A percentile compares a stretch with the other conserved stretches of the same genome.
These are phyloP conservation scores for Platanus orientalis DNA, from an alignment of 164 flowering plant species.

Conservation along the genomic window DNA sequence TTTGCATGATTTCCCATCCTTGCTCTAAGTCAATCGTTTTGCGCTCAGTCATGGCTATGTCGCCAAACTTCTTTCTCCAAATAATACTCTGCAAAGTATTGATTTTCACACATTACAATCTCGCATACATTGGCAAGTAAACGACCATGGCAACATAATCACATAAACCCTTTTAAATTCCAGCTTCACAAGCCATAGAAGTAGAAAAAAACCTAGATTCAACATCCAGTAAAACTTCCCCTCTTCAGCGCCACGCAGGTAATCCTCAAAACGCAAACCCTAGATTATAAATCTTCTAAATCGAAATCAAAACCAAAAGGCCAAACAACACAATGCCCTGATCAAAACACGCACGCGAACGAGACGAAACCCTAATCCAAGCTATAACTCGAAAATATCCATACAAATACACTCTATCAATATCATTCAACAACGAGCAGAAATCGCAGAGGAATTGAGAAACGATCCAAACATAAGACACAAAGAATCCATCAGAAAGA, in stretches of 20 bases:
- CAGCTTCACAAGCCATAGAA: background rate
- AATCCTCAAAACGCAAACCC: background rate
- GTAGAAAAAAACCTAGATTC: background rate
- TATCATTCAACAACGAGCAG: background rate
- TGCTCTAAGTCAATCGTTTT: conserved; percentile 54
- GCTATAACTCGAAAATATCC: background rate
- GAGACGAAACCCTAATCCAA: background rate
- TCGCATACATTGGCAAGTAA: background rate
- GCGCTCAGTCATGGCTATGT: conserved; percentile 42
- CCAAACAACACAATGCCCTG: background rate
- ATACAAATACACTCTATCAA: background rate
- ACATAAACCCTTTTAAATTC: background rate
- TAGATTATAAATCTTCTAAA: background rate
- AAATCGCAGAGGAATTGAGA: background rate
- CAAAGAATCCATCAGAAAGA: too few species aligned
- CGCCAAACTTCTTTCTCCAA: background rate
- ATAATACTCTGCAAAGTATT: conserved; percentile 6
- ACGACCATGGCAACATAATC: background rate
- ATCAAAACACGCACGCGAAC: background rate
- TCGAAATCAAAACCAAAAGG: background rate
- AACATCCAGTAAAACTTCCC: background rate
- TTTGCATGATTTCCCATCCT: conserved; percentile 64
- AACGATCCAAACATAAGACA: background rate
- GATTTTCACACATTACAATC: background rate
- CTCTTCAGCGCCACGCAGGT: background rate